Percentiles rank a stretch among this genome's conserved stretches.
Conservation (phyloP, 2,329 filamentous ascomycete species). For the Sporothrix dimorphospora region DNA sequence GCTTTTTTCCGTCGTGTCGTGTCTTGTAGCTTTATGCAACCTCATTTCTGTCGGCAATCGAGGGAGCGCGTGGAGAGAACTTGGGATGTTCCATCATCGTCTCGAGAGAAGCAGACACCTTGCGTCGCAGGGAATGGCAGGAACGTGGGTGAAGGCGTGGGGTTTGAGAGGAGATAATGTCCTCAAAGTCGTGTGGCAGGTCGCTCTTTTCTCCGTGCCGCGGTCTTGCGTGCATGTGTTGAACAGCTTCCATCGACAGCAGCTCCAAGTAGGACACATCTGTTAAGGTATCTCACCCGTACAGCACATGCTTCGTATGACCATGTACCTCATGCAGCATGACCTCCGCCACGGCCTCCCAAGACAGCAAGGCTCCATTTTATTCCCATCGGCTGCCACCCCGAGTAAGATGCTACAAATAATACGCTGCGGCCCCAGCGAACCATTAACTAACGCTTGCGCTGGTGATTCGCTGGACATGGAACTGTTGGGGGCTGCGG, state of each 20-base stretch:
- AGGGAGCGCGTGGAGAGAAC: background rate
- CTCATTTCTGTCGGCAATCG: background rate
- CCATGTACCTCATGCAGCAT: background rate
- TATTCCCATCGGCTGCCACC: slow-evolving; percentile 12
- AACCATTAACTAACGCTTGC: slow-evolving; percentile 15
- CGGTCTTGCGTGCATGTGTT: background rate
- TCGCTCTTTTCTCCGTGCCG: background rate
- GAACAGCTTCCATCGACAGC: background rate
- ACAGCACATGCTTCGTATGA: background rate
- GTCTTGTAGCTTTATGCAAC: background rate
- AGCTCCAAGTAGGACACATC: background rate
- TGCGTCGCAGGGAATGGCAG: background rate
- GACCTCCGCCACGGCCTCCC: slow-evolving; percentile 2
- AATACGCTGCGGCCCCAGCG: background rate
- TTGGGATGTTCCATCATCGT: background rate
- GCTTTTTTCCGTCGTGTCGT: background rate
- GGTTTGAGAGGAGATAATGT: background rate
- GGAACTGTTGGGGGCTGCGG: background rate
- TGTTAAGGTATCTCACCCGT: background rate
- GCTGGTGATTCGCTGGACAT: background rate
- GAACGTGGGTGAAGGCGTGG: slow-evolving; percentile 10
- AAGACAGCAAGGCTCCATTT: slow-evolving; percentile 15
- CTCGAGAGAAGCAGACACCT: background rate
- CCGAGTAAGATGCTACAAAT: background rate
- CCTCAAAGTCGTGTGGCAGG: background rate